These are phyloP conservation scores for Scleroderma bovista DNA, from an alignment of 768 basidiomycete genomes.

Conservation along the genomic window DNA sequence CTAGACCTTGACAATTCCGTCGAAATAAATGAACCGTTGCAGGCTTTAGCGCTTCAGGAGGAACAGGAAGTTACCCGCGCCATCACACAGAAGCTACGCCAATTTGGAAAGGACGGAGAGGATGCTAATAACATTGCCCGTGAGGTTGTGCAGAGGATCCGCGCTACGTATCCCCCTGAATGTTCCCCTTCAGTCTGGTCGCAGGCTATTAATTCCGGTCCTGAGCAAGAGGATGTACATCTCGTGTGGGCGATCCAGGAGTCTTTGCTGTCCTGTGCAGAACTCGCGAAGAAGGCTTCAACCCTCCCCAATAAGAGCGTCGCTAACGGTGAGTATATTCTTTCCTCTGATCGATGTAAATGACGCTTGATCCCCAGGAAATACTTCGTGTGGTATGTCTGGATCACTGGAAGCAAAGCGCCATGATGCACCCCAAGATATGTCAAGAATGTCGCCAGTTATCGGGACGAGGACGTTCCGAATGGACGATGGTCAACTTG, in stretches of 20 bases:
- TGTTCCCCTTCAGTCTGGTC: conserved; percentile 6
- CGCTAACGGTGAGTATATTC: conserved; percentile 8
- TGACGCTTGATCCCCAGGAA: conserved; percentile 2
- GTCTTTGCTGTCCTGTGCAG: conserved; percentile 15
- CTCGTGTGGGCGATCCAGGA: conserved; percentile 29
- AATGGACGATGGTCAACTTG: conserved; percentile 49
- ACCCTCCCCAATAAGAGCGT: neutral
- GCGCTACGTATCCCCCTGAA: conserved; percentile 3
- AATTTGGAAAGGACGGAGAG: conserved; percentile 7
- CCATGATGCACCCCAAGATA: neutral
- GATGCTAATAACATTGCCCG: conserved; percentile 5
- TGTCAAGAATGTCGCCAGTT: conserved; percentile 31
- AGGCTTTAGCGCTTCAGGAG: conserved; percentile 26
- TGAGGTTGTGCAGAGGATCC: conserved; percentile 4
- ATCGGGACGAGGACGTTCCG: conserved; percentile 62
- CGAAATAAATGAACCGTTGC: conserved; percentile 10
- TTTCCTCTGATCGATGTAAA: neutral
- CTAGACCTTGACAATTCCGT: neutral
- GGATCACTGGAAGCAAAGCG: neutral
- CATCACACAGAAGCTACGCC: conserved; percentile 41
- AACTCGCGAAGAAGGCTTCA: neutral
- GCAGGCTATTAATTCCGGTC: conserved; percentile 4
- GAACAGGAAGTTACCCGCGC: conserved; percentile 40
- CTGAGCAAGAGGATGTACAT: conserved; percentile 10
- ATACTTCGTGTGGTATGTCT: neutral